Evolutionary conservation across 345 rosid species (phyloP), one percentile per base, ranked within the genome.

Genomic region (Litchi chinensis): DNA sequence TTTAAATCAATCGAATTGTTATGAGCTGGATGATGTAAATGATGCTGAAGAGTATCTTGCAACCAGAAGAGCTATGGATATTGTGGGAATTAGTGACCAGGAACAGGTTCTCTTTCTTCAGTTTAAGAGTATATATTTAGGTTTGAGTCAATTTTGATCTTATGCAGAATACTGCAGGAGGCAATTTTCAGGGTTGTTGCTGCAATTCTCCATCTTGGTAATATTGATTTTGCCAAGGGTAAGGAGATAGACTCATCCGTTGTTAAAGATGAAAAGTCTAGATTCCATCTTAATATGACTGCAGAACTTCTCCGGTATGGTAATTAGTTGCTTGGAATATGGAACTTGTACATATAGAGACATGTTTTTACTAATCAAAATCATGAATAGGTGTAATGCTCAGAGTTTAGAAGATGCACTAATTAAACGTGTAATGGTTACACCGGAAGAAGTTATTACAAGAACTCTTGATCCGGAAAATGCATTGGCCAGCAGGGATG

Each of bases 161-260:
- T 60, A 70, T 28, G 65, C 50, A 75, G 77, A 76, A 68, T 22
- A 75, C 69, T 83, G 80, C 91, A 94, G 98, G 96, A 94, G 79
- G 91, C 93, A 67, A 93, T 94, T 76, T 94, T 94, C 85, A 88
- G 88, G 86, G 98, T 94, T 74, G 96, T 94, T 50, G 98, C 98
- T 71, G 97, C 98, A 50, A 87, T 94, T 84, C 92, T 94, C 79
- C 98, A 94, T 87, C 90, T 94, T 67, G 98, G 98, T 72, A 94
- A 94, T 81, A 81, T 94, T 79, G 85, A 88, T 83, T 94, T 94
- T 81, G 86, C 89, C 12, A 90, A 89, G 78, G 98, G 98, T 46
- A 74, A 80, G 84, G 96, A 91, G 84, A 87, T 90, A 75, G 98
- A 94, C 81, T 94, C 98, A 32, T 94, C 98, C 0, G 93, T 89